phyloP scores from a whole-genome alignment of 2,329 filamentous ascomycete species.

The Aureobasidium namibiae region DNA sequence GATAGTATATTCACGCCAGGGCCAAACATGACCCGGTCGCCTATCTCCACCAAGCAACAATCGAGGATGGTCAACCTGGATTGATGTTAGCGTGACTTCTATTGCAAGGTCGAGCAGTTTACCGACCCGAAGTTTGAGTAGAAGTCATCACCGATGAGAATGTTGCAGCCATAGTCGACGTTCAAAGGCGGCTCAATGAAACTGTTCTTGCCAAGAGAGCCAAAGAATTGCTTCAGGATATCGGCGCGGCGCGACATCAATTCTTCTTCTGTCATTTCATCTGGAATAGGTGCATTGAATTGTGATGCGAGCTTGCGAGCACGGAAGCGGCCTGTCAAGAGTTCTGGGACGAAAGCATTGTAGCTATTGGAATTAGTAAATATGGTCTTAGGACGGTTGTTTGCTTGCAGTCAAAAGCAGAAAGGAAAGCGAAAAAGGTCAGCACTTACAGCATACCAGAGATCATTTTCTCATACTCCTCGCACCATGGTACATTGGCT shows the following conservation, averaged over 20 bases:
- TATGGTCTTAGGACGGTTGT: not conserved
- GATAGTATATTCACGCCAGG: slow-evolving; percentile 46
- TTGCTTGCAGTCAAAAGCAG: not conserved
- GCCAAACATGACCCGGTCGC: slow-evolving; percentile 44
- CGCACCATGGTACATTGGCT: slow-evolving; percentile 47
- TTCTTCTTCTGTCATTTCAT: slow-evolving; percentile 15
- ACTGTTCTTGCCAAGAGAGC: slow-evolving; percentile 29
- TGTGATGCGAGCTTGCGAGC: slow-evolving; percentile 49
- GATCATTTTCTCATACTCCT: slow-evolving; percentile 58
- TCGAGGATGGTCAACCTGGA: slow-evolving; percentile 40
- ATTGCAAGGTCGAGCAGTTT: not conserved
- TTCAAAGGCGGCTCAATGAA: slow-evolving; percentile 55
- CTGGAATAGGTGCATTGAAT: slow-evolving; percentile 51
- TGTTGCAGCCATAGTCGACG: slow-evolving; percentile 60
- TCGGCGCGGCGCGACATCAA: slow-evolving; percentile 22
- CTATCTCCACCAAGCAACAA: slow-evolving; percentile 45
- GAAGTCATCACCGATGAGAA: slow-evolving; percentile 53
- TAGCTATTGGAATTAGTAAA: slow-evolving; percentile 34
- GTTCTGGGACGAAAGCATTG: slow-evolving; percentile 40
- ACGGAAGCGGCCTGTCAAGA: slow-evolving; percentile 44
- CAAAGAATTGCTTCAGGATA: slow-evolving; percentile 25
- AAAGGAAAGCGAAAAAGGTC: not conserved
- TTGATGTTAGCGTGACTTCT: not conserved
- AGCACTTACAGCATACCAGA: slow-evolving; percentile 50
- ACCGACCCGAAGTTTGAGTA: slow-evolving; percentile 52